Evolutionary conservation across 75 land plant genomes (phyloP).

Genomic region (Selaginella tamariscina): DNA sequence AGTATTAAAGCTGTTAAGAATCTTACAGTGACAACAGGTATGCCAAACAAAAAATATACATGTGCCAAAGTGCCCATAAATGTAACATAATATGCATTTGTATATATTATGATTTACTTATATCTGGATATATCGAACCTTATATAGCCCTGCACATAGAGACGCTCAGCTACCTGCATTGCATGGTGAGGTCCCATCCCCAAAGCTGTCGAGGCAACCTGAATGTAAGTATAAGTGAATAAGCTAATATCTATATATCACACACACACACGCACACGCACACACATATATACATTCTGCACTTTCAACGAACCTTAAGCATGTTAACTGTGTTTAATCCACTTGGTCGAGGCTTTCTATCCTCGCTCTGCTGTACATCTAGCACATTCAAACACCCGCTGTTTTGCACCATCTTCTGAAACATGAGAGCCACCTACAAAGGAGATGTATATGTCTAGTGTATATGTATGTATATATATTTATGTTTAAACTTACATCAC

Average conservation of each 20-base stretch:
- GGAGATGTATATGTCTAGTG: no score
- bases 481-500: conserved; percentile 65
- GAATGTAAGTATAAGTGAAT: conserved; percentile 8
- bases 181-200: conserved; percentile 86
- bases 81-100: no score
- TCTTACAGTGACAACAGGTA: no score
- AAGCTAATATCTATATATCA: background rate
- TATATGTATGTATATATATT: no score
- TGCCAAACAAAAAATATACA: no score
- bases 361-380: conserved; percentile 59
- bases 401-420: conserved; percentile 61
- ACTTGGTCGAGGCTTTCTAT: conserved; percentile 61
- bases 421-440: conserved; percentile 58
- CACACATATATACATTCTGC: no score
- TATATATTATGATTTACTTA: no score
- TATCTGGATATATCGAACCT: conserved; percentile 45
- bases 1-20: no score
- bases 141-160: conserved; percentile 90
- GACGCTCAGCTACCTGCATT: conserved; percentile 92
- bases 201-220: conserved; percentile 93
- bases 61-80: no score
- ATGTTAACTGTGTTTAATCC: conserved; percentile 93
- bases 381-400: conserved; percentile 44
- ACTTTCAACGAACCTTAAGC: conserved; percentile 48
- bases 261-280: no score